These are phyloP conservation scores for Coemansia sp. DNA, from an alignment of 192 early-diverging fungal species.

Conservation along the genomic window DNA sequence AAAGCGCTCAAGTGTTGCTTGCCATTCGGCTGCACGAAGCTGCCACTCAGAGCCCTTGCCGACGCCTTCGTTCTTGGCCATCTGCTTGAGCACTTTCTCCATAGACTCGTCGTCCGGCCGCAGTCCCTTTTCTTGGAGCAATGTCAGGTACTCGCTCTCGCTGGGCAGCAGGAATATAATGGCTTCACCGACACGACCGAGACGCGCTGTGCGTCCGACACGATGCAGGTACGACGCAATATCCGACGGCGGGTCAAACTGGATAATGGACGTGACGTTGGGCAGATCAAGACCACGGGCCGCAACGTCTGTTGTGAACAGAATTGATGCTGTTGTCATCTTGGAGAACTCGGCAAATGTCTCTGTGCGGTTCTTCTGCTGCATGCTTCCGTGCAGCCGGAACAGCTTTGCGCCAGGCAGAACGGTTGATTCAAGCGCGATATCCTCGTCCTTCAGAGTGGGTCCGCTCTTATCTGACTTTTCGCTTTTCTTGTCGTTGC, in stretches of 20 bases:
- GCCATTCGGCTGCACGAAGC: slow-evolving; percentile 47
- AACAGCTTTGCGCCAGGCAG: slow-evolving; percentile 72
- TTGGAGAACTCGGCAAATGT: slow-evolving; percentile 74
- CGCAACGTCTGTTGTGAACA: slow-evolving; percentile 96
- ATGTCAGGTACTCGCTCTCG: slow-evolving; percentile 73
- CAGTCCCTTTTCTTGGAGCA: slow-evolving; percentile 68
- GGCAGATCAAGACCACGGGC: slow-evolving; percentile 97
- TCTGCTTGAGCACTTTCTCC: slow-evolving; percentile 56
- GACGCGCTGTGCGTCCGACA: slow-evolving; percentile 93
- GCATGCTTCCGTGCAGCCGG: slow-evolving; percentile 87
- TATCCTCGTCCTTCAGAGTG: slow-evolving; percentile 42
- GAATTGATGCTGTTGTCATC: slow-evolving; percentile 60
- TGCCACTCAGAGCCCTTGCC: slow-evolving; percentile 45
- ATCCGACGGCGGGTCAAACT: slow-evolving; percentile 96
- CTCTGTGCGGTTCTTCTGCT: slow-evolving; percentile 74
- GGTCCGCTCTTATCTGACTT: slow-evolving; percentile 21
- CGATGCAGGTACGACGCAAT: slow-evolving; percentile 95
- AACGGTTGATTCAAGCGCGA: slow-evolving; percentile 51
- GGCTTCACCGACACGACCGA: slow-evolving; percentile 87
- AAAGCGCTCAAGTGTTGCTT: slow-evolving; percentile 50
- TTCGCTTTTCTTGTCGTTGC: background rate
- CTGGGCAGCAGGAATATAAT: slow-evolving; percentile 85
- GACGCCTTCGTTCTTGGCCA: slow-evolving; percentile 55
- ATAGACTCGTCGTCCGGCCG: slow-evolving; percentile 62
- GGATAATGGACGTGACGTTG: slow-evolving; percentile 87